Evolutionary conservation across 768 basidiomycete genomes (phyloP).

Genomic region (Hygrocybe coccinea): DNA sequence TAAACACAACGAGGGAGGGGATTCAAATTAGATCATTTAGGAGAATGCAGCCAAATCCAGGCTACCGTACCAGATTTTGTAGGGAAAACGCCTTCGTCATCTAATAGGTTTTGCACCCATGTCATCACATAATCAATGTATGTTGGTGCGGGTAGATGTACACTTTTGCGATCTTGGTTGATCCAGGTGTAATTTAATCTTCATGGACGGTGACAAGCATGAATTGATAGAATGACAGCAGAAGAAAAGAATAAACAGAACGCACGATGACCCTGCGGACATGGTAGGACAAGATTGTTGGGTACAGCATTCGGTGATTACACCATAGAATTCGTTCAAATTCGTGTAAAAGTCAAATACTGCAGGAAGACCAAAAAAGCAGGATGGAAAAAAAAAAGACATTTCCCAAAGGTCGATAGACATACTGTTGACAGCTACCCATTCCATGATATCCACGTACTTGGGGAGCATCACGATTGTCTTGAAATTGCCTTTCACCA

Average conservation of each 20-base stretch:
- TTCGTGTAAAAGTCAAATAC: conserved; percentile 99
- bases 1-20: not conserved
- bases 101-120: conserved; percentile 92
- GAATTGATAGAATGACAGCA: too few species aligned
- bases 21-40: conserved; percentile 46
- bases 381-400: too few species aligned
- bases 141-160: conserved; percentile 88
- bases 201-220: conserved; percentile 6
- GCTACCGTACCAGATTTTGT: conserved; percentile 85
- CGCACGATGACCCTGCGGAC: conserved; percentile 87
- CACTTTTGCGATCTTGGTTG: conserved; percentile 88
- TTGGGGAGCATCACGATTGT: conserved; percentile 94
- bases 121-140: conserved; percentile 99
- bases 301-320: conserved; percentile 92
- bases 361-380: conserved; percentile 26
- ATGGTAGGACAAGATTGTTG: conserved; percentile 85
- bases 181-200: conserved; percentile 98
- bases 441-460: conserved; percentile 98
- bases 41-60: too few species aligned
- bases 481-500: conserved; percentile 97
- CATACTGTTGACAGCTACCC: conserved; percentile 79
- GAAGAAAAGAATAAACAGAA: conserved; percentile 15
- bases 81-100: conserved; percentile 90
- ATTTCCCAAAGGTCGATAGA: too few species aligned
- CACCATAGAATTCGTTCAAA: conserved; percentile 94